A percentile compares a stretch with the other conserved stretches of the same genome.
These are phyloP conservation scores for Entomortierella lignicola DNA, from an alignment of 192 early-diverging fungal species.

Conservation along the genomic window DNA sequence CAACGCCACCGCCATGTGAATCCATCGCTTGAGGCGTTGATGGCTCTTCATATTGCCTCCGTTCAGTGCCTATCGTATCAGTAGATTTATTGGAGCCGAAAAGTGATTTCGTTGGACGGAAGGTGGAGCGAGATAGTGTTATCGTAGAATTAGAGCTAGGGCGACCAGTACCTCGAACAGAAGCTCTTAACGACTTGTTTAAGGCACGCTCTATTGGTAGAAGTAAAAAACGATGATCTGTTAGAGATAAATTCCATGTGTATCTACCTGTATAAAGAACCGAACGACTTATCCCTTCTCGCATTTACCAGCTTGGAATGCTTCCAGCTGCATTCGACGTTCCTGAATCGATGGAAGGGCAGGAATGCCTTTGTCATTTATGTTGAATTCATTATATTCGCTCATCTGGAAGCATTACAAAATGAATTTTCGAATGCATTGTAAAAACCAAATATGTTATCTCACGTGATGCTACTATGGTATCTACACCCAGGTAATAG, in stretches of 20 bases:
- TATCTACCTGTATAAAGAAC: background rate
- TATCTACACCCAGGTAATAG: no score
- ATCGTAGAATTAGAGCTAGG: background rate
- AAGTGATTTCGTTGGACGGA: slow-evolving; percentile 11
- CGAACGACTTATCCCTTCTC: no score
- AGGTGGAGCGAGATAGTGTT: background rate
- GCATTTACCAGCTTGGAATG: slow-evolving; percentile 38
- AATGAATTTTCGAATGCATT: no score
- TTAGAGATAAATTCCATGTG: no score
- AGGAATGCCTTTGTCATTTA: slow-evolving; percentile 4
- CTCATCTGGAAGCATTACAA: no score
- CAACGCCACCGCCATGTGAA: no score
- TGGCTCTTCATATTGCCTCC: background rate
- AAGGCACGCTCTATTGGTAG: background rate
- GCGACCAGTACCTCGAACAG: slow-evolving; percentile 1
- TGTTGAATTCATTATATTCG: background rate
- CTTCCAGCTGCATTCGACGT: slow-evolving; percentile 33
- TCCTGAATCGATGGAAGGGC: slow-evolving; percentile 30
- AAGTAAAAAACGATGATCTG: no score
- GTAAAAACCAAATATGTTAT: no score
- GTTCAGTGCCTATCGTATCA: background rate
- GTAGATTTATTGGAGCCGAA: background rate
- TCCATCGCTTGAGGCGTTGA: no score
- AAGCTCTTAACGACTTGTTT: slow-evolving; percentile 2
- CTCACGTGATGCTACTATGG: no score